Base-by-base conservation (phyloP, 106 monocot genomes). In the Vanilla planifolia region DNA sequence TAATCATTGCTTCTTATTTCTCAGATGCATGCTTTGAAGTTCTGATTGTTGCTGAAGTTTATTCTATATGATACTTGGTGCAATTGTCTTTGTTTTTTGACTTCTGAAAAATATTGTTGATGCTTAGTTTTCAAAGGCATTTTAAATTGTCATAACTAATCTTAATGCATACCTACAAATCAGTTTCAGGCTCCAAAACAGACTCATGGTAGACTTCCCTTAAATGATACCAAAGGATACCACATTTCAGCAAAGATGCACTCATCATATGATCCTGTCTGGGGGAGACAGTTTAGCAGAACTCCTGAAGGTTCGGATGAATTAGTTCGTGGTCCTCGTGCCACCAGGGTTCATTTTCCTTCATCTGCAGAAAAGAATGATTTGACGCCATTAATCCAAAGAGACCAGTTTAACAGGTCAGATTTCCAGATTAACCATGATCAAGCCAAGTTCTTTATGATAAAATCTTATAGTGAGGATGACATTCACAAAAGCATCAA, bases 401-500 rank as follows among this genome's bases (percentile, higher is more conserved):
- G 36, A 45, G 69, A 73, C 27, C 62, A 79, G 2, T 87, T 72
- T 63, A 96, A 91, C 52, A 71, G 43, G 48, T 25, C 77, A 35
- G 81, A 96, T 76, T 90, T 90, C 52, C 59, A 58, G 39, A 63
- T 60, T 48, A 73, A 55, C 4, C 90, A 96, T 81, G 62, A 79
- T 13, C 60, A 87, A n/a, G 96, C 96, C 8, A 84, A 75, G 67
- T 90, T 96, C 55, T 90, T 79, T 43, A 83, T 96, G 84, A 96
- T 96, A 72, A 96, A 91, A 58, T 90, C 96, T 17, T 90, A 59
- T 23, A 79, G 76, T 50, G 94, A 94, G 64, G 89, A 94, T 48
- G 89, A 94, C 35, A 70, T 94, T 39, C 89, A 89, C 66, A 90
- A 81, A 29, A 82, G 96, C 61, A 79, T 96, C 66, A 96, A 96